A percentile compares a stretch with the other conserved stretches of the same genome.
Conservation (phyloP, 2,329 filamentous ascomycete genomes). For the Fonsecaea monophora region DNA sequence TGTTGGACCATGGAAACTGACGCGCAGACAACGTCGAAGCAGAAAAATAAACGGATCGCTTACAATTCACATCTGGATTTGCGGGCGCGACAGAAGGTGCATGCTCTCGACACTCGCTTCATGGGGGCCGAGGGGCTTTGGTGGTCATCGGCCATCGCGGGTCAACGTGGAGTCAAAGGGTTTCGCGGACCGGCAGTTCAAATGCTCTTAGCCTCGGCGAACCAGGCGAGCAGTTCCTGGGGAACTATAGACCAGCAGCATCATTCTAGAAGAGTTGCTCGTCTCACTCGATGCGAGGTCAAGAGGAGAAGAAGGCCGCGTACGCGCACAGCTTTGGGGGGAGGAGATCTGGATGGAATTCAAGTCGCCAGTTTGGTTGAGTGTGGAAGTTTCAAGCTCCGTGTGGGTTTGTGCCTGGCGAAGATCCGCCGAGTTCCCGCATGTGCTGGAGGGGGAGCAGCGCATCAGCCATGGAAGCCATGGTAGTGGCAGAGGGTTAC, state of each 20-base stretch:
- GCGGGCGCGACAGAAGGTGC: slow-evolving; percentile 56
- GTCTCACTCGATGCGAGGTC: not conserved
- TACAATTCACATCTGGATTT: slow-evolving; percentile 61
- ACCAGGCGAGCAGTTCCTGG: not conserved
- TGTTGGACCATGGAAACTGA: not conserved
- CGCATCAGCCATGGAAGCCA: not conserved
- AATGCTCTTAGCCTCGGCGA: not conserved
- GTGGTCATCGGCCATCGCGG: slow-evolving; percentile 23
- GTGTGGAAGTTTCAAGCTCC: not conserved
- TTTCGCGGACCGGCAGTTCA: not conserved
- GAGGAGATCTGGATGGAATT: not conserved
- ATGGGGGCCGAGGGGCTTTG: slow-evolving; percentile 40
- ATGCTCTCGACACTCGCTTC: slow-evolving; percentile 58
- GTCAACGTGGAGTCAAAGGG: not conserved
- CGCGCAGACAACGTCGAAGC: not conserved
- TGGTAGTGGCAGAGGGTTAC: not conserved
- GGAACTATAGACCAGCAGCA: not conserved
- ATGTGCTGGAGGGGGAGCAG: not conserved
- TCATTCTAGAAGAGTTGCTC: not conserved
- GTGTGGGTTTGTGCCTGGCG: not conserved
- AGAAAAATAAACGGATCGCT: slow-evolving; percentile 40
- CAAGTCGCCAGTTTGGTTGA: not conserved
- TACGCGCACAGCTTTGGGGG: not conserved
- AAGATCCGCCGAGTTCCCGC: slow-evolving; percentile 12
- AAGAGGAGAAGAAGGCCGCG: slow-evolving; percentile 1